These are phyloP conservation scores for Pseudogymnoascus sp. DNA, from an alignment of 2,329 filamentous ascomycete genomes.

Conservation along the genomic window DNA sequence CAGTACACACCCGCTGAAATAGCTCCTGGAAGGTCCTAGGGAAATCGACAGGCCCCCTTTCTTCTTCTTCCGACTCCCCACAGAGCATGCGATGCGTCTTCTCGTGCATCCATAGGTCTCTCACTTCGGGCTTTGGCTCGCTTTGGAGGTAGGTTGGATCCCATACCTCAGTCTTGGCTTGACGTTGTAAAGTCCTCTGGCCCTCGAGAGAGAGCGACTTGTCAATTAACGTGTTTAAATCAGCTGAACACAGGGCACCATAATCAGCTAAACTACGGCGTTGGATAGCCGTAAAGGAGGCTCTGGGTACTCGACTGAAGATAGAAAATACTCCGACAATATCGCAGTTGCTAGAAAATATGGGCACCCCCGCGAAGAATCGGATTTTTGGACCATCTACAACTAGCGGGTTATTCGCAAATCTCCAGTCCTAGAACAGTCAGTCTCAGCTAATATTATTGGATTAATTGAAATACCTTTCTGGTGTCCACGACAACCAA, in stretches of 20 bases:
- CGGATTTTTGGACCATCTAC: constrained; percentile 22
- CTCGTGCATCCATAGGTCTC: neutral
- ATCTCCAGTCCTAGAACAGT: constrained; percentile 29
- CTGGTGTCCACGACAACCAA: constrained; percentile 28
- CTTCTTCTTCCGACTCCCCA: neutral
- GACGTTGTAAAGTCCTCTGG: no score
- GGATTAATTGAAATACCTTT: constrained; percentile 21
- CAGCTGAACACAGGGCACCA: neutral
- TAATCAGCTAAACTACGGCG: constrained; percentile 25
- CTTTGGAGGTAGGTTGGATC: neutral
- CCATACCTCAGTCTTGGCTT: neutral
- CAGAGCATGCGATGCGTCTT: neutral
- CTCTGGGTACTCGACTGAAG: constrained; percentile 22
- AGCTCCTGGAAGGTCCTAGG: neutral
- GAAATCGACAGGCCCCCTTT: neutral
- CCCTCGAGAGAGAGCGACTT: neutral
- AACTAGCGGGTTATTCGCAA: constrained; percentile 27
- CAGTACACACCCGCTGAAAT: neutral
- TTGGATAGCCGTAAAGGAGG: constrained; percentile 20
- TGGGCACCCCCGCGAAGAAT: constrained; percentile 31
- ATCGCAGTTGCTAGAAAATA: constrained; percentile 25
- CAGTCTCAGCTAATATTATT: neutral
- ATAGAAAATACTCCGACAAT: constrained; percentile 27
- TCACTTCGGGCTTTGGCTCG: neutral
- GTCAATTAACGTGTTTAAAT: neutral